Base-by-base conservation (phyloP, 1,139 yeast species). In the Wickerhamiella infanticola region DNA sequence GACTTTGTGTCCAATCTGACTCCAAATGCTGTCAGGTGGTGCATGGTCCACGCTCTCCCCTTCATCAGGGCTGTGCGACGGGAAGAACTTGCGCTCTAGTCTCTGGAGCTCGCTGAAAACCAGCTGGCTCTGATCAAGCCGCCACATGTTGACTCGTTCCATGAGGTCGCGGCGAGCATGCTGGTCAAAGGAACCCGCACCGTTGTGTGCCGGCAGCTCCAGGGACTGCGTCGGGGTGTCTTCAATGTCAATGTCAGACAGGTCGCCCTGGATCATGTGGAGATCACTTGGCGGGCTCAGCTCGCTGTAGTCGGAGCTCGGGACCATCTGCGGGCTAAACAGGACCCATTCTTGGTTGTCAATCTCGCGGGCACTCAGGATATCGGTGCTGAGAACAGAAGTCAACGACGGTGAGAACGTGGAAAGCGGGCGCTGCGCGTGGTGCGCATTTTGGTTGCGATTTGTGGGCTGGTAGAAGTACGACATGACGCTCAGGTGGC, bases 81-180 rank as follows among this genome's bases (percentile, higher is more conserved):
- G 45, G 39, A 44, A 43, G 31, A 51, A 48, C 40, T 50, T 52
- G 27, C 52, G 52, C 44, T 58, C 62, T 18, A 59, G 51, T 40
- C 58, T 51, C 43, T 53, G 54, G 43, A 62, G 53, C 48, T 62
- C 65, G 41, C 57, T 57, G 39, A 56, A 47, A 23, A 62, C 54
- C 13, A 58, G 58, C 50, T 59, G 59, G 31, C 65, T 58, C 54
- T 65, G 69, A 48, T 63, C 65, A 13, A 63, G 52, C 24, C 69
- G 53, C 69, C 69, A 65, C 26, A 63, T 63, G 49, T 64, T 64
- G 33, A 65, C 58, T 13, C 69, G 58, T 24, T 63, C 66, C 29
- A 58, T 51, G 41, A 60, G 45, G 37, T 60, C 64, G 38, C 41
- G 49, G 38, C 43, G 42, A 26, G 24, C 45, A 18, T 41, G 46